Base-by-base conservation (phyloP, 495 filamentous ascomycete species). In the Penicillium bialowiezense region DNA sequence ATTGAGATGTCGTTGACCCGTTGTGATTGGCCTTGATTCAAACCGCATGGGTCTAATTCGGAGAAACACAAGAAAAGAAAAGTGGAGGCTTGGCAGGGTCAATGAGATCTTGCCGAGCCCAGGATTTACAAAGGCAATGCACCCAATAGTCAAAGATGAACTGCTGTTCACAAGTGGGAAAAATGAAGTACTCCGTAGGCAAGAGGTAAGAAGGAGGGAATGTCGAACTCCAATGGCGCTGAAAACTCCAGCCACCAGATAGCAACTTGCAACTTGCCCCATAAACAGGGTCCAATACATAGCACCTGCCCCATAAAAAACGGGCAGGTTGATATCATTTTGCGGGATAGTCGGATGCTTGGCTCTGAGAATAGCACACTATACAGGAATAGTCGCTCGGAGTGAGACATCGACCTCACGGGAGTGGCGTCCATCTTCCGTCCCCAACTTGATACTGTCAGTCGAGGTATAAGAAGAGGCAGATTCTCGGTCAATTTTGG, bases 381-480 rank as follows among this genome's bases (percentile, higher is more conserved):
- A n/a, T n/a, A n/a, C n/a, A n/a, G n/a, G n/a, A n/a, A n/a, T 23
- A 23, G 8, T 20, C 31, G 7, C 20, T 1, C 24, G 35, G 5
- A 12, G 18, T 46, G 43, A 46, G 32, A 46, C 43, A 46, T 24
- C 18, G 31, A 45, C 42, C 43, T 37, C 23, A 36, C 28, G 41
- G 41, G 1, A 42, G 40, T 33, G 28, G 41, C 41, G 41, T 15
- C 7, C 14, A 20, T 38, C 19, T 1, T 12, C 17, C 17, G 35
- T 38, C 8, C 17, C 17, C n/a, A 7, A 17, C 6, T 38, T 19
- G 5, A 26, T n/a, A 32, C 3, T 8, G 29, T 7, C 5, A 32
- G 29, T 32, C 29, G 29, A 32, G 13, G 31, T 46, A 46, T 46
- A 46, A 46, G 23, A 46, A 35, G 43, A 8, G 19, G 5, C 8